Conservation (phyloP, 768 basidiomycete species). For the Lactarius deliciosus region DNA sequence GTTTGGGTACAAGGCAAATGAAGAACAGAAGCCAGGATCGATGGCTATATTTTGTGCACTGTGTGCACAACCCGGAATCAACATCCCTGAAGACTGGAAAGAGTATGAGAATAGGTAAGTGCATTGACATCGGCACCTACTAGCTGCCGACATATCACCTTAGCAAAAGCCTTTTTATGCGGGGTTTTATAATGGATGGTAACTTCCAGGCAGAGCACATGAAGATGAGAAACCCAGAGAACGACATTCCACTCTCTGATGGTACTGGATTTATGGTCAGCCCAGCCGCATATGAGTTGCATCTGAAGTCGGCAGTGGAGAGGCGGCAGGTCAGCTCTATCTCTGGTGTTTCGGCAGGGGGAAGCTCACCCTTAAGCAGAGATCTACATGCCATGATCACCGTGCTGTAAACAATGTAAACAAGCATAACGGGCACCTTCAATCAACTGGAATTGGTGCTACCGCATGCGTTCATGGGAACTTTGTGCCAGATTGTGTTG, state of each 20-base stretch:
- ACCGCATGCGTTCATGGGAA: too few species aligned
- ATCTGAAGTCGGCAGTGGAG: not conserved
- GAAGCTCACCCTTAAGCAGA: not conserved
- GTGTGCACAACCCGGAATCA: not conserved
- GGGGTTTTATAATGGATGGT: conserved; percentile 8
- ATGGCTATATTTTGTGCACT: conserved; percentile 8
- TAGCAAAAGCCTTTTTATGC: not conserved
- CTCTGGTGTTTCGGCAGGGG: too few species aligned
- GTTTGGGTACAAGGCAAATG: not conserved
- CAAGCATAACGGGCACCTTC: conserved; percentile 1
- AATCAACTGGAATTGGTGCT: not conserved
- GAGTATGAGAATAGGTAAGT: too few species aligned
- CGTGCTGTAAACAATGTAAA: conserved; percentile 1
- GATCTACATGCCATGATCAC: conserved; percentile 8
- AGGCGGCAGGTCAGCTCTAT: not conserved
- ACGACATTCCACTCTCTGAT: not conserved
- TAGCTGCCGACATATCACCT: not conserved
- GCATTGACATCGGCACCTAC: not conserved
- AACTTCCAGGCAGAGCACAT: conserved; percentile 14
- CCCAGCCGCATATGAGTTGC: not conserved
- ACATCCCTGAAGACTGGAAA: not conserved
- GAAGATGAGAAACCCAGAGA: not conserved
- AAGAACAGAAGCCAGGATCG: not conserved
- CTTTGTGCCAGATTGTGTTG: too few species aligned
- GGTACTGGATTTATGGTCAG: conserved; percentile 9